Evolutionary conservation across 306 rosid genomes (phyloP).

Genomic region (Glycine latifolia): DNA sequence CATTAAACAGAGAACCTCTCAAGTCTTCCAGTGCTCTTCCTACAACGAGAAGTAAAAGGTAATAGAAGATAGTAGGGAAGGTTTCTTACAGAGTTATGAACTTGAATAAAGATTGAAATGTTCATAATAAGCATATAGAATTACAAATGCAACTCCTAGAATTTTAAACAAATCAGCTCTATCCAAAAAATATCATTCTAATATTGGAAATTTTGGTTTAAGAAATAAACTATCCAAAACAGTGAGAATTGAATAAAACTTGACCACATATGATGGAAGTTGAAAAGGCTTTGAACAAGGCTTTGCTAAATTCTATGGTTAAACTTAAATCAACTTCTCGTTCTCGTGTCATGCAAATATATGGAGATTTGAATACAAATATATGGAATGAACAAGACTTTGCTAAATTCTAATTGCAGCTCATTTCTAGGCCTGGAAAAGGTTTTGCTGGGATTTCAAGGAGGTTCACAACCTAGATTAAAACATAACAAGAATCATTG

Average conservation of each 20-base stretch:
- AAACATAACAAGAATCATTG: too few species aligned
- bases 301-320: too few species aligned
- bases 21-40: slow-evolving; percentile 78
- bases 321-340: too few species aligned
- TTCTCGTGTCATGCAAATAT: too few species aligned
- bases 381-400: too few species aligned
- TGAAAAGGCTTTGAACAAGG: not conserved
- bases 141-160: slow-evolving; percentile 2
- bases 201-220: not conserved
- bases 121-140: slow-evolving; percentile 4
- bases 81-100: slow-evolving; percentile 3
- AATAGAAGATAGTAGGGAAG: slow-evolving; percentile 19
- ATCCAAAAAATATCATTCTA: not conserved
- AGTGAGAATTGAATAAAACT: slow-evolving; percentile 18
- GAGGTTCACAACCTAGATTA: too few species aligned
- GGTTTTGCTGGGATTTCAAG: too few species aligned
- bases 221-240: slow-evolving; percentile 9
- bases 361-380: too few species aligned
- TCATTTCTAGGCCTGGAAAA: too few species aligned
- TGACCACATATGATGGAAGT: not conserved
- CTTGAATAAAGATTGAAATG: slow-evolving; percentile 4
- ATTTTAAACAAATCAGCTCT: not conserved
- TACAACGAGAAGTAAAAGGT: slow-evolving; percentile 43
- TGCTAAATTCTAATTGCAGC: too few species aligned
- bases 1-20: slow-evolving; percentile 68